These are phyloP conservation scores for Backusella parvicylindrica DNA, from an alignment of 192 early-diverging fungal species.

Conservation along the genomic window DNA sequence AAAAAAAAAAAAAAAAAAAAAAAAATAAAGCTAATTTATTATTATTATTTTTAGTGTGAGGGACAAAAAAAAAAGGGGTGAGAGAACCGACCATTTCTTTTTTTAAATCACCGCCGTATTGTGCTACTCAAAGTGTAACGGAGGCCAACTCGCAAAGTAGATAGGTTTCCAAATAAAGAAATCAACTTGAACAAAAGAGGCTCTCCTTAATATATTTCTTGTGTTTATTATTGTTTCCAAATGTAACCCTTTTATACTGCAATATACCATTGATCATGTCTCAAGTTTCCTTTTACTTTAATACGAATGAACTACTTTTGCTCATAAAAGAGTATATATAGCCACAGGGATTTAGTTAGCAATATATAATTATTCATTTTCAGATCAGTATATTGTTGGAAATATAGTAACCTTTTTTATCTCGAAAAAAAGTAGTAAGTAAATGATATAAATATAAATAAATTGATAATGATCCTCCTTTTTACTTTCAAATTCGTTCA, in stretches of 20 bases:
- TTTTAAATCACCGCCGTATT: background rate
- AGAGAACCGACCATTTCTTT: background rate
- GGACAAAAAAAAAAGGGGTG: background rate
- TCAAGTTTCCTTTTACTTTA: no score
- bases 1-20: background rate
- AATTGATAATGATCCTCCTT: no score
- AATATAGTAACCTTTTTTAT: no score
- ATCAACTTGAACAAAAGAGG: background rate
- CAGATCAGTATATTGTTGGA: no score
- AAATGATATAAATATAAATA: no score
- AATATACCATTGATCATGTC: no score
- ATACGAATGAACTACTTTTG: no score
- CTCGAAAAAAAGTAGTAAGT: no score
- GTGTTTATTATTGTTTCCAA: background rate
- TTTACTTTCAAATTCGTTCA: no score
- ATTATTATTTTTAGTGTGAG: background rate
- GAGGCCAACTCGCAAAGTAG: background rate
- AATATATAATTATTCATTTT: no score
- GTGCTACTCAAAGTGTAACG: background rate
- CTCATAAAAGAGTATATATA: no score
- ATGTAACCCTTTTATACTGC: background rate
- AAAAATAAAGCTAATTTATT: background rate
- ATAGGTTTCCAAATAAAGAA: background rate
- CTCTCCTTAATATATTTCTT: background rate
- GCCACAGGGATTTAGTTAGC: no score